Percentiles rank a stretch among this genome's conserved stretches.
These are phyloP conservation scores for Pleomassaria siparia DNA, from an alignment of 2,329 filamentous ascomycete species.

Conservation along the genomic window DNA sequence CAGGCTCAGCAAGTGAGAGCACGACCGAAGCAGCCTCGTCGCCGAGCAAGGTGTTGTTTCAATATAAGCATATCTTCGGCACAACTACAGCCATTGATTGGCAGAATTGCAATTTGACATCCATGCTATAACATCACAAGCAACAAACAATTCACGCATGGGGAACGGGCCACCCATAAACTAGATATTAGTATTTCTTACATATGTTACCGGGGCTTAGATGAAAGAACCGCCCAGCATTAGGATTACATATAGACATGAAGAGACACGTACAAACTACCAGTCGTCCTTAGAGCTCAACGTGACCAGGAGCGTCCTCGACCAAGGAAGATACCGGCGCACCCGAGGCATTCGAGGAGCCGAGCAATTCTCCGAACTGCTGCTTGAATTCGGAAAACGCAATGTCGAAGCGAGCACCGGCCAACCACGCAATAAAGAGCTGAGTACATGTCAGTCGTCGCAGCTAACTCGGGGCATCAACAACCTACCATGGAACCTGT, in stretches of 20 bases:
- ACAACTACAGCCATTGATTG: constrained; percentile 85
- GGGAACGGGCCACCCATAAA: constrained; percentile 4
- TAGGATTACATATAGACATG: constrained; percentile 35
- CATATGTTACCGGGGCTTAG: constrained; percentile 11
- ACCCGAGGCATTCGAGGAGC: constrained; percentile 14
- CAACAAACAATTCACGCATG: neutral
- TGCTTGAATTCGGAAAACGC: constrained; percentile 61
- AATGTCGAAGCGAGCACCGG: constrained; percentile 81
- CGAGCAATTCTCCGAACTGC: constrained; percentile 46
- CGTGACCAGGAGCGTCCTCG: constrained; percentile 34
- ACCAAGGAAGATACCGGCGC: constrained; percentile 16
- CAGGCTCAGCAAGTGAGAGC: constrained; percentile 15
- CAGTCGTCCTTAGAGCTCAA: constrained; percentile 43
- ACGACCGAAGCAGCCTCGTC: constrained; percentile 32
- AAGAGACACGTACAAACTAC: constrained; percentile 12
- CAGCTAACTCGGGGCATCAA: constrained; percentile 12
- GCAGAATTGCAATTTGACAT: constrained; percentile 99
- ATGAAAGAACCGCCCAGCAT: constrained; percentile 20
- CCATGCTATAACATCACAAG: constrained; percentile 66
- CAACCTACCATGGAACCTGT: constrained; percentile 75
- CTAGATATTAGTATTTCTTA: constrained; percentile 29
- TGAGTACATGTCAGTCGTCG: constrained; percentile 44
- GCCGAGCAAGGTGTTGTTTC: constrained; percentile 34
- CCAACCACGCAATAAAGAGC: constrained; percentile 75
- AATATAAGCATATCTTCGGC: constrained; percentile 93